A percentile compares a stretch with the other conserved stretches of the same genome.
These are phyloP conservation scores for Lanmaoa pseudosensibilis DNA, from an alignment of 768 basidiomycete species.

Conservation along the genomic window DNA sequence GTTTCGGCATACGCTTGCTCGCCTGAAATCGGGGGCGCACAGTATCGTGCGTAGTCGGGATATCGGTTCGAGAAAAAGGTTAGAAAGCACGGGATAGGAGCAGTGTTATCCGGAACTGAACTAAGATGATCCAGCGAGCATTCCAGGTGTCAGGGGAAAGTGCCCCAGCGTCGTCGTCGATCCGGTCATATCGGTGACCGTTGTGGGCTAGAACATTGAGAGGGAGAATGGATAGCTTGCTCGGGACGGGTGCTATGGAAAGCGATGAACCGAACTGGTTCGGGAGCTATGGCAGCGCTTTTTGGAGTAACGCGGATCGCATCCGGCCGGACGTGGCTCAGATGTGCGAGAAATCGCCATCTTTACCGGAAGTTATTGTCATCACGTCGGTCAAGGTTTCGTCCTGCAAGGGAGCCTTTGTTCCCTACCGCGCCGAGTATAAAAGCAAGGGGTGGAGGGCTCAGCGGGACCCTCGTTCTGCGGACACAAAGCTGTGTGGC, in stretches of 20 bases:
- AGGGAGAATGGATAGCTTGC: not conserved
- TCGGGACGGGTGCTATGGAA: slow-evolving; percentile 4
- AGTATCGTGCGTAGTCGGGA: slow-evolving; percentile 1
- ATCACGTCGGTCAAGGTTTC: slow-evolving; percentile 7
- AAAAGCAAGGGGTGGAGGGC: slow-evolving; percentile 20
- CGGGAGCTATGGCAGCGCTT: slow-evolving; percentile 3
- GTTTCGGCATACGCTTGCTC: not conserved
- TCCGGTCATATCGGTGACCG: slow-evolving; percentile 21
- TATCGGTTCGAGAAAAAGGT: not conserved
- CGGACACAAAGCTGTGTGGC: slow-evolving; percentile 12
- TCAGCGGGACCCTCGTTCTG: not conserved
- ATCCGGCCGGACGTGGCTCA: not conserved
- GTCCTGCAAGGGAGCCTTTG: slow-evolving; percentile 7
- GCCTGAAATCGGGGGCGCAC: not conserved
- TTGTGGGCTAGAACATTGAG: not conserved
- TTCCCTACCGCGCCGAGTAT: slow-evolving; percentile 12
- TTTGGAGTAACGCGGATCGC: slow-evolving; percentile 20
- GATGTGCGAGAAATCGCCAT: slow-evolving; percentile 6
- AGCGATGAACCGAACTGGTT: slow-evolving; percentile 24
- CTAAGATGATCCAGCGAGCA: not conserved
- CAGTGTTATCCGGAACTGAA: not conserved
- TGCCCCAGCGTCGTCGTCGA: slow-evolving; percentile 22
- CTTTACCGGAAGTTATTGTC: slow-evolving; percentile 17
- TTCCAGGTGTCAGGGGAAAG: slow-evolving; percentile 1
- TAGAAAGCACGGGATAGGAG: not conserved